Conservation (phyloP, 257 asterid genomes). For the Paulownia fortunei region DNA sequence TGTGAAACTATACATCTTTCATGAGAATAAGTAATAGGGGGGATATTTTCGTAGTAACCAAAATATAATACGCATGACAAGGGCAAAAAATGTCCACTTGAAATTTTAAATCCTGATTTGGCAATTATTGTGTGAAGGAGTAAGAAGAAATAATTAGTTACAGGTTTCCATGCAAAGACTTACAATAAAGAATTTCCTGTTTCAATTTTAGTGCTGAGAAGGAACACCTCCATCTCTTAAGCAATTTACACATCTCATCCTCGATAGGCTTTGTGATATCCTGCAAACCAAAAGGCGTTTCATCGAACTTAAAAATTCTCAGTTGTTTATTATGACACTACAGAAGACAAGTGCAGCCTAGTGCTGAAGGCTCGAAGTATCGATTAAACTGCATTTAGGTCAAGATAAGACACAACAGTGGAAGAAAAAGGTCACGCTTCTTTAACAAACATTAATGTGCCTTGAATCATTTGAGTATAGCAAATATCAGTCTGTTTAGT, state of each 20-base stretch:
- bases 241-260: conserved; percentile 73
- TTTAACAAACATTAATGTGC: neutral
- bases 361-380: neutral
- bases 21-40: neutral
- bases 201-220: conserved; percentile 90
- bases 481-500: neutral
- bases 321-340: neutral
- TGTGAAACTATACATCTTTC: neutral
- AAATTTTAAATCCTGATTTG: neutral
- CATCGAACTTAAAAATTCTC: neutral
- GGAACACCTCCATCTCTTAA: conserved; percentile 79
- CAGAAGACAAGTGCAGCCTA: neutral
- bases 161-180: conserved; percentile 32
- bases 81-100: neutral
- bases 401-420: neutral
- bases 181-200: conserved; percentile 91
- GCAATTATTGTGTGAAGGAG: neutral
- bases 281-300: conserved; percentile 42
- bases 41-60: neutral
- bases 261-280: conserved; percentile 92
- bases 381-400: conserved; percentile 9
- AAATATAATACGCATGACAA: neutral
- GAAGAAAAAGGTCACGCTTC: neutral
- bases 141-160: neutral
- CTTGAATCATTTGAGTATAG: neutral